Evolutionary conservation across 805 yeast genomes (phyloP).

Genomic region (Scheffersomyces ergatensis): DNA sequence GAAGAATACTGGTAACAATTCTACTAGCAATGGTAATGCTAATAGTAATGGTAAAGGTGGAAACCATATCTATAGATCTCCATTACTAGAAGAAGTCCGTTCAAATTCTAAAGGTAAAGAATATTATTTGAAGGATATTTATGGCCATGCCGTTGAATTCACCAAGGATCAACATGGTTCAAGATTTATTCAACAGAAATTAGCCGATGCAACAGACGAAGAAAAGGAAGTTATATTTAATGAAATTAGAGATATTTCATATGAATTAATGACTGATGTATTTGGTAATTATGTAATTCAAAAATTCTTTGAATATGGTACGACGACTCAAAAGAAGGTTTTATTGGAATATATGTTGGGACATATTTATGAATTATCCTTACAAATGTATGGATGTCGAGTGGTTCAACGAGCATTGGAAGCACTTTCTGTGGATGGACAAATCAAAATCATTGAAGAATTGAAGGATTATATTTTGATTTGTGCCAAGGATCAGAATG

Average conservation of each 20-base stretch:
- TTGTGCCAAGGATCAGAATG: slow-evolving; percentile 84
- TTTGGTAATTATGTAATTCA: slow-evolving; percentile 98
- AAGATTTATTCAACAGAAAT: slow-evolving; percentile 88
- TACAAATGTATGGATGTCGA: slow-evolving; percentile 98
- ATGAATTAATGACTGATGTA: slow-evolving; percentile 89
- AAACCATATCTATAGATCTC: slow-evolving; percentile 65
- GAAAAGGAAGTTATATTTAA: slow-evolving; percentile 77
- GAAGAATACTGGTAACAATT: neutral
- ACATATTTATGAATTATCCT: slow-evolving; percentile 68
- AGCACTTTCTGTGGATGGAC: slow-evolving; percentile 61
- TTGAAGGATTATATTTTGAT: slow-evolving; percentile 61
- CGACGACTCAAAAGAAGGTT: slow-evolving; percentile 62
- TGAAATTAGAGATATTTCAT: slow-evolving; percentile 72
- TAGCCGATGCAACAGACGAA: slow-evolving; percentile 64
- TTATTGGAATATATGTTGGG: slow-evolving; percentile 73
- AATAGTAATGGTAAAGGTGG: slow-evolving; percentile 19
- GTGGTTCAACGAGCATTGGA: slow-evolving; percentile 94
- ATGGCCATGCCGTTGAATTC: slow-evolving; percentile 87
- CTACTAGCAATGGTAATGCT: slow-evolving; percentile 2
- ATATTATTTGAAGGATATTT: slow-evolving; percentile 67
- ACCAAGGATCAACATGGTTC: slow-evolving; percentile 97
- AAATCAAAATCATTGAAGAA: slow-evolving; percentile 67
- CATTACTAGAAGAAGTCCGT: slow-evolving; percentile 82
- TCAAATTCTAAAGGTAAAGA: slow-evolving; percentile 56
- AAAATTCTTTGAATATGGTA: slow-evolving; percentile 84